Evolutionary conservation across 2,329 filamentous ascomycete species (phyloP).

Genomic region (Claviceps spartinae): DNA sequence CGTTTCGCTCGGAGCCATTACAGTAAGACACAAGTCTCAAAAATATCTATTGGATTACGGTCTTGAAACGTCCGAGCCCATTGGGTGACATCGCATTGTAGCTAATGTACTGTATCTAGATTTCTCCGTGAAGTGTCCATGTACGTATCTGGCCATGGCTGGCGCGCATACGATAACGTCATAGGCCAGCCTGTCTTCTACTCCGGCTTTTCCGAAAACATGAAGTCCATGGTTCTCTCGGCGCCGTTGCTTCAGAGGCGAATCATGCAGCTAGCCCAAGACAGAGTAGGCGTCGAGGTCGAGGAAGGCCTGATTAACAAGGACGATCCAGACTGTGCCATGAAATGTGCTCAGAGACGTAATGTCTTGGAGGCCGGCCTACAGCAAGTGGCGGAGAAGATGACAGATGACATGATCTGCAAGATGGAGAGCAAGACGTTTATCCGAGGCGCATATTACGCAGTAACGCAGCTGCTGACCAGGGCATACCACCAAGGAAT

Average conservation of each 20-base stretch:
- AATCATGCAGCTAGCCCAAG: conserved; percentile 63
- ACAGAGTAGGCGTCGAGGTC: conserved; percentile 62
- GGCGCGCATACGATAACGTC: conserved; percentile 84
- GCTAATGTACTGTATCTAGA: conserved; percentile 26
- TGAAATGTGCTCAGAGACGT: conserved; percentile 39
- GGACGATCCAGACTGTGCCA: conserved; percentile 37
- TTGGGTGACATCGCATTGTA: neutral
- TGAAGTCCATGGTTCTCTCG: conserved; percentile 65
- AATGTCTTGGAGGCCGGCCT: conserved; percentile 59
- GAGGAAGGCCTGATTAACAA: conserved; percentile 53
- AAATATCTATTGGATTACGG: too few species aligned
- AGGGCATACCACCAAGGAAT: conserved; percentile 94
- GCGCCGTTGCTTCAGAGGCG: conserved; percentile 62
- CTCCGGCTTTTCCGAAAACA: conserved; percentile 77
- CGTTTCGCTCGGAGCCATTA: conserved; percentile 60
- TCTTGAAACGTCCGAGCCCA: neutral
- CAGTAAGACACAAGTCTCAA: conserved; percentile 27
- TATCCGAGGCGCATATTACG: conserved; percentile 83
- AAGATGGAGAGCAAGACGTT: conserved; percentile 95
- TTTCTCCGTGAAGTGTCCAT: conserved; percentile 90
- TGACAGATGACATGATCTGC: conserved; percentile 95
- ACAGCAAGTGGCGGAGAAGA: conserved; percentile 67
- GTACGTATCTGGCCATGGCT: conserved; percentile 85
- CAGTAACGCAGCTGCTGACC: conserved; percentile 75
- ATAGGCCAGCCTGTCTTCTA: conserved; percentile 93